Base-by-base conservation (phyloP, 2,329 filamentous ascomycete species). In the Cladosporium velox region DNA sequence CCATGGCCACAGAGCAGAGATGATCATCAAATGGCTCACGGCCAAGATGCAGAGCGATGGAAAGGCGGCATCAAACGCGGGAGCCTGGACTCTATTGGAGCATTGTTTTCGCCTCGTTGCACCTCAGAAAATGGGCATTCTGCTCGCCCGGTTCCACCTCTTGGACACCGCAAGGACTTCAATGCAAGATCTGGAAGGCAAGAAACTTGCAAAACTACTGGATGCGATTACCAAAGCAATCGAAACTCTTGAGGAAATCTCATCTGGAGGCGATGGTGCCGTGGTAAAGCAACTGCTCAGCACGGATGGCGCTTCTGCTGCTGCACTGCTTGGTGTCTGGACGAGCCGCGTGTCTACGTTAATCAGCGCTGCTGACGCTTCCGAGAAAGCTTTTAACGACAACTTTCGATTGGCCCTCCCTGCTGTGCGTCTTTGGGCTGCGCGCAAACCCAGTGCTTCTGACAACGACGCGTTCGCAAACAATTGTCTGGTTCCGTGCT, bases 111-210 rank as follows among this genome's bases (percentile, higher is more conserved):
- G 83, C 59, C 80, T 87, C n/a, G 86, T 94, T 21, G 89, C 91
- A 0, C 80, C 88, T 0, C 88, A 90, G 55, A 88, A 87, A 12
- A 82, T 91, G 28, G 90, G 91, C 10, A 88, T 88, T 66, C 87
- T 90, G 4, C 82, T 96, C 7, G 88, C 64, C 3, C 64, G 64
- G 6, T 65, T 65, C 47, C 41, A 60, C 18, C 44, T 65, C 14
- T 26, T 65, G 21, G 32, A n/a, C 15, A 55, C 51, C 21, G 57
- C 51, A 26, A 35, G 41, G 32, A 44, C 24, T 7, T 47, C 64
- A n/a, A 34, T 55, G 30, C 44, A 30, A n/a, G 21, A 38, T 6
- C 15, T 60, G 24, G 44, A 65, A 26, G 44, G 24, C 14, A 54
- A 52, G n/a, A 55, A 32, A 15, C 47, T 65, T 3, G 10, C 12